These are phyloP conservation scores for Amanita rubescens DNA, from an alignment of 768 basidiomycete genomes.

Conservation along the genomic window DNA sequence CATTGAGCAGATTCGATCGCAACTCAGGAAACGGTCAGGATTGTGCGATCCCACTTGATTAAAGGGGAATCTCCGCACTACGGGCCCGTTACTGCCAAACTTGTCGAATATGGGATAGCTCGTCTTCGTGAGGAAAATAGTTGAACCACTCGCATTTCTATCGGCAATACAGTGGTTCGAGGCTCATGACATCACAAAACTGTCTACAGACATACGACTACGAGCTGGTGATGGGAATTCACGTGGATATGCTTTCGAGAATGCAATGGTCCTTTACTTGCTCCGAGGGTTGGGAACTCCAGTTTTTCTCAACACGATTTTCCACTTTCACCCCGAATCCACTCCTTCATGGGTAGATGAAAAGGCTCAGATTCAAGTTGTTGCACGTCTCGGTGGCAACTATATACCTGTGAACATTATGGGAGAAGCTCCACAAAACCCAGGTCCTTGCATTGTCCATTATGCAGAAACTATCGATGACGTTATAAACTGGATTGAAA, in stretches of 20 bases:
- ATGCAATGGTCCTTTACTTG: constrained; percentile 11
- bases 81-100: constrained; percentile 7
- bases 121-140: constrained; percentile 11
- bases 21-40: constrained; percentile 5
- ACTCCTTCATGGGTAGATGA: constrained; percentile 6
- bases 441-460: constrained; percentile 11
- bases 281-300: constrained; percentile 8
- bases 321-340: constrained; percentile 6
- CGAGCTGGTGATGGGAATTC: constrained; percentile 2
- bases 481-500: constrained; percentile 7
- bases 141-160: constrained; percentile 15
- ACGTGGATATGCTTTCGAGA: constrained; percentile 12
- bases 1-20: neutral
- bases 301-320: constrained; percentile 4
- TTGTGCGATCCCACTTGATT: constrained; percentile 14
- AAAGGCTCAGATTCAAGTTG: constrained; percentile 7
- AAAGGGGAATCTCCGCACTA: constrained; percentile 8
- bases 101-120: constrained; percentile 9
- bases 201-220: constrained; percentile 7
- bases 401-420: constrained; percentile 10
- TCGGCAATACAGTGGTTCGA: constrained; percentile 12
- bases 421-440: constrained; percentile 9
- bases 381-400: constrained; percentile 5
- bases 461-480: constrained; percentile 10
- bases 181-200: neutral